These are phyloP conservation scores for Diospyros lotus DNA, from an alignment of 148 eudicot genomes.

Conservation along the genomic window DNA sequence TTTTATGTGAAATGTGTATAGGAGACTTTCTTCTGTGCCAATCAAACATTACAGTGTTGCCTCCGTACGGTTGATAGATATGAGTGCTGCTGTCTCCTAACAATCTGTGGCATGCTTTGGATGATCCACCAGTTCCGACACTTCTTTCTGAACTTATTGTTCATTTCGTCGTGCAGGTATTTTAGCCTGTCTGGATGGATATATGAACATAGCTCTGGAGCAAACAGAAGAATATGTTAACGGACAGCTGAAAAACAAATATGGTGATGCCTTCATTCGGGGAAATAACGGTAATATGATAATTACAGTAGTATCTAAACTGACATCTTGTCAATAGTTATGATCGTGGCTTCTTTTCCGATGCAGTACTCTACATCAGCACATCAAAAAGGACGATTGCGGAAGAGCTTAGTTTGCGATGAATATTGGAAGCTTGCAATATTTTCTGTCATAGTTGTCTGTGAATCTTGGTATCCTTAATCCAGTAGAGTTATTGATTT, in stretches of 20 bases:
- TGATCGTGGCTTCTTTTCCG: constrained; percentile 1
- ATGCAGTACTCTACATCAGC: constrained; percentile 93
- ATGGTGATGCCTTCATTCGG: constrained; percentile 94
- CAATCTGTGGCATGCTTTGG: no score
- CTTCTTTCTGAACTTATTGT: no score
- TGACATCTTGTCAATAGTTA: neutral
- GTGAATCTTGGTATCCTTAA: no score
- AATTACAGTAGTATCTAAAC: neutral
- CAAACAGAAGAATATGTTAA: constrained; percentile 98
- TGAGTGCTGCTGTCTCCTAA: no score
- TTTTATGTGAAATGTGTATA: no score
- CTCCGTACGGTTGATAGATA: no score
- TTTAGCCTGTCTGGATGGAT: constrained; percentile 93
- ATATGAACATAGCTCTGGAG: constrained; percentile 99
- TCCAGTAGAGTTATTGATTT: no score
- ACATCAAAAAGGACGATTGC: constrained; percentile 86
- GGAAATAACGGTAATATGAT: constrained; percentile 80
- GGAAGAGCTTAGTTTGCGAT: constrained; percentile 14
- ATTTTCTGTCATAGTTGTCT: neutral
- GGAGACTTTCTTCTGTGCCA: no score
- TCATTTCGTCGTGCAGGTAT: constrained; percentile 46
- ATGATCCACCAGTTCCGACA: no score
- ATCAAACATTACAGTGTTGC: no score
- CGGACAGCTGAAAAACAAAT: constrained; percentile 91
- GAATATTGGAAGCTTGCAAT: neutral